Evolutionary conservation across 495 filamentous ascomycete species (phyloP).

Genomic region (Talaromyces thailandensis): DNA sequence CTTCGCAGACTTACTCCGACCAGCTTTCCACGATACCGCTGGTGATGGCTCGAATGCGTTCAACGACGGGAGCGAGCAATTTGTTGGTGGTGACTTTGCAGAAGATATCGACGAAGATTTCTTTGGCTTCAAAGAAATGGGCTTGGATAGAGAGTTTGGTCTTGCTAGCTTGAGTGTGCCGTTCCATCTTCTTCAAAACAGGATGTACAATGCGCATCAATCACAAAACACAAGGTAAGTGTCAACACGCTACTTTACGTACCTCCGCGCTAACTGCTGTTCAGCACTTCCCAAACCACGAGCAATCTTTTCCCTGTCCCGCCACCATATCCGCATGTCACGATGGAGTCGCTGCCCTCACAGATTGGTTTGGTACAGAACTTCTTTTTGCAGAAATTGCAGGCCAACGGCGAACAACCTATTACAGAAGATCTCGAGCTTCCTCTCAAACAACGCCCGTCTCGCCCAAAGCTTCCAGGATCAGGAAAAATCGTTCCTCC

Average conservation of each 20-base stretch:
- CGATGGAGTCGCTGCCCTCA: slow-evolving; percentile 60
- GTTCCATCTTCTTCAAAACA: slow-evolving; percentile 85
- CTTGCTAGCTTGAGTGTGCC: slow-evolving; percentile 81
- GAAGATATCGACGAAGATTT: slow-evolving; percentile 98
- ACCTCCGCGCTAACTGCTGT: slow-evolving; percentile 4
- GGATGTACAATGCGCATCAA: slow-evolving; percentile 74
- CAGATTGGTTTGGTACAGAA: slow-evolving; percentile 81
- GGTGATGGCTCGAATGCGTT: slow-evolving; percentile 86
- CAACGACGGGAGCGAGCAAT: slow-evolving; percentile 94
- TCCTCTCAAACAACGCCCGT: slow-evolving; percentile 81
- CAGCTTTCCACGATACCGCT: slow-evolving; percentile 70
- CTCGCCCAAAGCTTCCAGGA: slow-evolving; percentile 72
- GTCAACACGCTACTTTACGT: neutral
- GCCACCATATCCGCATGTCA: slow-evolving; percentile 68
- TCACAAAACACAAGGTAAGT: slow-evolving; percentile 59
- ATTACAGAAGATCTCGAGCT: slow-evolving; percentile 93
- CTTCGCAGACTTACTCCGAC: slow-evolving; percentile 81
- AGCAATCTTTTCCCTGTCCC: slow-evolving; percentile 45
- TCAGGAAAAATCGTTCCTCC: slow-evolving; percentile 74
- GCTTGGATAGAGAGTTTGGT: slow-evolving; percentile 82
- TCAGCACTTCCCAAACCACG: slow-evolving; percentile 35
- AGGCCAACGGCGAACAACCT: slow-evolving; percentile 69
- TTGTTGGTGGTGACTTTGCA: slow-evolving; percentile 91
- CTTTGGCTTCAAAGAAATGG: slow-evolving; percentile 95
- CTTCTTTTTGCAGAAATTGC: slow-evolving; percentile 84